These are phyloP conservation scores for Paspalum notatum DNA, from an alignment of 176 grass and related monocot genomes.

Conservation along the genomic window DNA sequence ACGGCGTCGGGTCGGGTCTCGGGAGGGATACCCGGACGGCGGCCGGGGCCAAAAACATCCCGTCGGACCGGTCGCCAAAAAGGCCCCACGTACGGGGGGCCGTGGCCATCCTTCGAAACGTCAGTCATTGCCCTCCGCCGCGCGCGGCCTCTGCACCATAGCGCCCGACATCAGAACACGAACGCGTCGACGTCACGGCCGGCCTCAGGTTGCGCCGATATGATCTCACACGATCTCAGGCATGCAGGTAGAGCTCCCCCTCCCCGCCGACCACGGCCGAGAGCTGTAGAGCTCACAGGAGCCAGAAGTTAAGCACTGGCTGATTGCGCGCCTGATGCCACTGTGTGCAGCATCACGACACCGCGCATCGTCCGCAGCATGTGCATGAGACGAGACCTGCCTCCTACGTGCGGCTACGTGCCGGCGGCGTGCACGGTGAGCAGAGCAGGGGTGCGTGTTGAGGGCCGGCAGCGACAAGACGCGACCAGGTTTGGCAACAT, in stretches of 20 bases:
- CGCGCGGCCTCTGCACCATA: neutral
- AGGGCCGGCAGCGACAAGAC: constrained; percentile 35
- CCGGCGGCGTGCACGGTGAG: neutral
- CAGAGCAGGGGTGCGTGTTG: neutral
- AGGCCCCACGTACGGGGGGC: neutral
- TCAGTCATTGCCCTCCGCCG: neutral
- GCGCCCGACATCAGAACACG: neutral
- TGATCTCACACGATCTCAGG: neutral
- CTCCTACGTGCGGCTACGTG: neutral
- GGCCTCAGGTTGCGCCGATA: neutral
- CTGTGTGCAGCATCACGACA: neutral
- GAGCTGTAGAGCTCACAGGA: neutral
- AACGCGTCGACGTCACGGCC: no score
- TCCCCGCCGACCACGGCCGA: neutral
- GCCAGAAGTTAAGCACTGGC: neutral
- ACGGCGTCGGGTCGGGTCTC: constrained; percentile 4
- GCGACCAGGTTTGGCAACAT: constrained; percentile 34
- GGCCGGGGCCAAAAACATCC: constrained; percentile 35
- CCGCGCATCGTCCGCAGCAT: neutral
- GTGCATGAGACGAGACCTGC: neutral
- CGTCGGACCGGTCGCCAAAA: neutral
- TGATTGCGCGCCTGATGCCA: neutral
- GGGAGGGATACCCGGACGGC: constrained; percentile 12
- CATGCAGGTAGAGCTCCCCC: neutral
- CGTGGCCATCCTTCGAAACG: constrained; percentile 7